Evolutionary conservation across 495 filamentous ascomycete species (phyloP), one percentile per base, ranked within the genome.

Genomic region (Chaetomium tenue): DNA sequence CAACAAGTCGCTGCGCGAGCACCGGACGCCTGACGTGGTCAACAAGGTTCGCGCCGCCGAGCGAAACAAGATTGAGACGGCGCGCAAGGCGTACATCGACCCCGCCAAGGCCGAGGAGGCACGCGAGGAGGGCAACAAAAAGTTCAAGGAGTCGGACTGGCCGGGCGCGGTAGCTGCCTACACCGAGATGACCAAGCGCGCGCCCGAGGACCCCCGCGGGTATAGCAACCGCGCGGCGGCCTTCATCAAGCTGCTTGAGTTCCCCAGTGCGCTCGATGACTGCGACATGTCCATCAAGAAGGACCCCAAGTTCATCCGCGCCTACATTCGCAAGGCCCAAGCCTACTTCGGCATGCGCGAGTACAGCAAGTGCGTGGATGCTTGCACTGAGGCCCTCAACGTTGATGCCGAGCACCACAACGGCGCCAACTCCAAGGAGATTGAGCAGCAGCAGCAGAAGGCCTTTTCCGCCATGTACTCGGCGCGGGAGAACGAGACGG

Each of bases 201-300:
- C 90, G 0, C 94, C 94, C 20, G 83, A 93, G 2, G 94, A 99
- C 74, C 90, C 95, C 37, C 89, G 94, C 64, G 94, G 95, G 25
- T 99, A 93, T 81, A 91, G 89, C 74, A 99, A 99, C 82, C 92
- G 95, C 70, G 94, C 94, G 18, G 94, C 94, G 2, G 95, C 95
- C 37, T 90, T 97, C 68, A 90, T 96, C 77, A 99, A 99, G 81
- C 82, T 99, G 23, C 88, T 98, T 77, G 88, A 91, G 33, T 98
- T 99, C 83, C 94, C 94, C 16, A 87, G 88, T 68, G 94, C 94
- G 1, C 89, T 98, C 52, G 85, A 90, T 55, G 95, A 99, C 81
- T 98, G 95, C 74, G 89, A 97, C 77, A 79, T 83, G 73, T 95
- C 94, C 40, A 92, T 94, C 76, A 88, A 88, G 83, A 90, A 88